These are phyloP conservation scores for Claviceps paspali DNA, from an alignment of 2,329 filamentous ascomycete species.

Conservation along the genomic window DNA sequence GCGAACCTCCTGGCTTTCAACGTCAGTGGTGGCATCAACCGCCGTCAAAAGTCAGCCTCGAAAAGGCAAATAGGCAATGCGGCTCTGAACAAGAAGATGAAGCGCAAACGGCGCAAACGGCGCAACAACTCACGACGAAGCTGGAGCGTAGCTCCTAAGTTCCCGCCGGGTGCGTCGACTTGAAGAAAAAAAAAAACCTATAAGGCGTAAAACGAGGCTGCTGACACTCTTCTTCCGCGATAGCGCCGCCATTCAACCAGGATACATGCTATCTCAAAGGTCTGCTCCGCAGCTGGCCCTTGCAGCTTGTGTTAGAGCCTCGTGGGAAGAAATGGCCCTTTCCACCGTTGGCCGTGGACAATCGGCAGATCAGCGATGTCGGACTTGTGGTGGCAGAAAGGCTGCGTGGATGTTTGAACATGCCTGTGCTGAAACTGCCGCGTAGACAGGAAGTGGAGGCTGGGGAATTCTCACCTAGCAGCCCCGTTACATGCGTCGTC, in stretches of 20 bases:
- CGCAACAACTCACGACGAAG: no score
- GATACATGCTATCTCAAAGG: slow-evolving; percentile 7
- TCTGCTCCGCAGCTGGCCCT: slow-evolving; percentile 6
- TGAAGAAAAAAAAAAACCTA: not conserved
- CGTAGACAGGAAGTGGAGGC: not conserved
- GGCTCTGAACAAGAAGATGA: not conserved
- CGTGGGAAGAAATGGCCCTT: not conserved
- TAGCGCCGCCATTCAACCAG: slow-evolving; percentile 4
- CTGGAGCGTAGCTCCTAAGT: not conserved
- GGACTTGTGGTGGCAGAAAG: slow-evolving; percentile 8
- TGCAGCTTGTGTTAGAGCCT: slow-evolving; percentile 7
- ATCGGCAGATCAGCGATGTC: slow-evolving; percentile 4
- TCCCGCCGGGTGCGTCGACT: slow-evolving; percentile 3
- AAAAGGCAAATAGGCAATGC: no score
- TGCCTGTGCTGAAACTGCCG: slow-evolving; percentile 9
- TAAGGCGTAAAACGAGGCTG: not conserved
- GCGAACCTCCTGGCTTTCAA: slow-evolving; percentile 4
- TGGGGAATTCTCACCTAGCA: not conserved
- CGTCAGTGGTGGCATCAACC: not conserved
- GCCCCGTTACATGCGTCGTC: slow-evolving; percentile 3
- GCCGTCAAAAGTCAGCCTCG: not conserved
- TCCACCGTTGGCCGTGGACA: slow-evolving; percentile 1
- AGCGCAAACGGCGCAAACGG: not conserved
- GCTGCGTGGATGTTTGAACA: slow-evolving; percentile 1
- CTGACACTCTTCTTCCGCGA: not conserved